A percentile compares a stretch with the other conserved stretches of the same genome.
These are phyloP conservation scores for Hygrophoropsis aurantiaca DNA, from an alignment of 768 basidiomycete species.

Conservation along the genomic window DNA sequence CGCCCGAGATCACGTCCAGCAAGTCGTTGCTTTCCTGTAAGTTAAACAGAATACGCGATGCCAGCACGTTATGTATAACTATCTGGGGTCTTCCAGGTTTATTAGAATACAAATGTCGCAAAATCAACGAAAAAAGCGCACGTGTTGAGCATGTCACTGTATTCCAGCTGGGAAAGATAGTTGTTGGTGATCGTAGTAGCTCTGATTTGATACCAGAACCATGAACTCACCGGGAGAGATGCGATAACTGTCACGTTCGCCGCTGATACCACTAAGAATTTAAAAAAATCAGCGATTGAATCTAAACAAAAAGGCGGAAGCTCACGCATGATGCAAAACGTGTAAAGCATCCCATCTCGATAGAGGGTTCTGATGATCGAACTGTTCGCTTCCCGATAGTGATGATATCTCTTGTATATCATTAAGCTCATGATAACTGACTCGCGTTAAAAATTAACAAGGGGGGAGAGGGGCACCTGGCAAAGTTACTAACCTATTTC, in stretches of 20 bases:
- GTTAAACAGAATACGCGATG: conserved; percentile 4
- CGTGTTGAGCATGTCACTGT: no score
- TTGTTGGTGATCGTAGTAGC: no score
- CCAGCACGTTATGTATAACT: background rate
- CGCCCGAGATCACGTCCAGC: background rate
- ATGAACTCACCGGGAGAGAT: background rate
- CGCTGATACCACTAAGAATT: background rate
- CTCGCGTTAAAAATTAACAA: no score
- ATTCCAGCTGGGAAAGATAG: no score
- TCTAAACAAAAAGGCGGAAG: background rate
- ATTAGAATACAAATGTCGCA: no score
- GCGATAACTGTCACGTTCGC: background rate
- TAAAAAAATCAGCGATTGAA: background rate
- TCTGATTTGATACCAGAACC: no score
- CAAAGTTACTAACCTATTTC: conserved; percentile 3
- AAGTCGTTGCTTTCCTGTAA: background rate
- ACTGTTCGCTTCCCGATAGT: conserved; percentile 1
- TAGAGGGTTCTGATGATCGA: conserved; percentile 1
- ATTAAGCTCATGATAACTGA: conserved; percentile 2
- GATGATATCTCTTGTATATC: conserved; percentile 1
- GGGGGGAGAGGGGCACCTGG: no score
- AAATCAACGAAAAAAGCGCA: no score
- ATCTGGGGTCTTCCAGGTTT: background rate
- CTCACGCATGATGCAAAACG: background rate
- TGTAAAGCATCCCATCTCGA: background rate